Percentiles rank a stretch among this genome's conserved stretches.
Conservation (phyloP, 2,329 filamentous ascomycete genomes). For the Fusarium algeriense region DNA sequence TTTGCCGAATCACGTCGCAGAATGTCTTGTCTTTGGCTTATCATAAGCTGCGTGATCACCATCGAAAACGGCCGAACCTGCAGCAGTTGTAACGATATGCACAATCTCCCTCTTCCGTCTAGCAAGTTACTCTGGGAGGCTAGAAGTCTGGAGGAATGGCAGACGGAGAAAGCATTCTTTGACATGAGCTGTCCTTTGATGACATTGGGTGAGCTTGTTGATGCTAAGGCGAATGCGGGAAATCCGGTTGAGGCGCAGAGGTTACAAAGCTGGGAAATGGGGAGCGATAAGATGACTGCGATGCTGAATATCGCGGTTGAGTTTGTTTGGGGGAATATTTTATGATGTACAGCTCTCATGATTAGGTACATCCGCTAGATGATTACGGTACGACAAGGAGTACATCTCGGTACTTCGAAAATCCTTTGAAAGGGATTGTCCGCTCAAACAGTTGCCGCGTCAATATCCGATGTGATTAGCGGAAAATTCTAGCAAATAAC, state of each 20-base stretch:
- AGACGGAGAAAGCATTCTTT: slow-evolving; percentile 38
- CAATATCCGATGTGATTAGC: background rate
- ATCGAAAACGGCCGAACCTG: slow-evolving; percentile 28
- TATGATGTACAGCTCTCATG: background rate
- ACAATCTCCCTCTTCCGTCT: slow-evolving; percentile 31
- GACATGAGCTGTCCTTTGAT: slow-evolving; percentile 18
- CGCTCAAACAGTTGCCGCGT: background rate
- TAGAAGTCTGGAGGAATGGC: slow-evolving; percentile 43
- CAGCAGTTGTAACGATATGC: slow-evolving; percentile 1
- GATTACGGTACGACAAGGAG: too few species aligned
- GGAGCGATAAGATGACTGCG: slow-evolving; percentile 41
- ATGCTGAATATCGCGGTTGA: slow-evolving; percentile 45
- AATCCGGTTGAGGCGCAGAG: slow-evolving; percentile 18
- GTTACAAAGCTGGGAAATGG: slow-evolving; percentile 45
- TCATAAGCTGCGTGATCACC: slow-evolving; percentile 40
- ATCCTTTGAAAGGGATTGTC: too few species aligned
- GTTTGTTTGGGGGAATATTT: slow-evolving; percentile 25
- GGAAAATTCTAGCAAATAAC: background rate
- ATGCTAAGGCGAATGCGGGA: background rate
- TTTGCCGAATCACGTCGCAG: slow-evolving; percentile 49
- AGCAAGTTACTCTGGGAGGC: slow-evolving; percentile 46
- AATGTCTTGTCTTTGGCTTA: slow-evolving; percentile 44
- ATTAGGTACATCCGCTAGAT: too few species aligned
- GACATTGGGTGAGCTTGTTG: slow-evolving; percentile 40
- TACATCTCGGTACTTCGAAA: too few species aligned